phyloP scores from a whole-genome alignment of 2,329 filamentous ascomycete genomes.

The Aspergillus ustus region DNA sequence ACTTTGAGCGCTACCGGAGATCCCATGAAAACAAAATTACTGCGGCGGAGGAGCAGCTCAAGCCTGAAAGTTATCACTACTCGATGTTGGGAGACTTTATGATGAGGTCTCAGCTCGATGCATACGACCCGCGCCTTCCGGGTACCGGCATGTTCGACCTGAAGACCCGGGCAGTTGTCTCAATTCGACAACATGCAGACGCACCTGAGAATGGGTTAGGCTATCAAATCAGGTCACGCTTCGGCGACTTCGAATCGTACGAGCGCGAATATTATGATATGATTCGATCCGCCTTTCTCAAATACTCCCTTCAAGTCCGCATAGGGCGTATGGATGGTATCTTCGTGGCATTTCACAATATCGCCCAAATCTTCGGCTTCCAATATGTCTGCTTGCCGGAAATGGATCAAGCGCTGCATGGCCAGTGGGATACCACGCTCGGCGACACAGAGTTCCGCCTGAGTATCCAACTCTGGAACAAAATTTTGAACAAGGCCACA shows the following conservation, averaged over 20 bases:
- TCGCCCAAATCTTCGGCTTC: constrained; percentile 93
- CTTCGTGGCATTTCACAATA: constrained; percentile 96
- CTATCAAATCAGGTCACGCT: constrained; percentile 80
- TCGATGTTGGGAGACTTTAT: constrained; percentile 84
- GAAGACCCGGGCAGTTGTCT: constrained; percentile 90
- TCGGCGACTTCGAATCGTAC: constrained; percentile 85
- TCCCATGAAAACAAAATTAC: constrained; percentile 69
- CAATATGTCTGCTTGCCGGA: constrained; percentile 88
- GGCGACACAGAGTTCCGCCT: constrained; percentile 86
- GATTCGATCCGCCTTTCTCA: constrained; percentile 91
- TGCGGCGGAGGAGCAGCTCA: constrained; percentile 68
- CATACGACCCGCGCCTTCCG: constrained; percentile 81
- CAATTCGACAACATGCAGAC: constrained; percentile 82
- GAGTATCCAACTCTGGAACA: constrained; percentile 78
- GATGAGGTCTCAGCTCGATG: constrained; percentile 94
- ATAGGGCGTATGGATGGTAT: constrained; percentile 99
- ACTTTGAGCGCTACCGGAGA: constrained; percentile 84
- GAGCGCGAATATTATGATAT: constrained; percentile 97
- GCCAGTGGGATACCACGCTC: constrained; percentile 66
- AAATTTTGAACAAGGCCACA: constrained; percentile 76
- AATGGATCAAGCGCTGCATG: constrained; percentile 90
- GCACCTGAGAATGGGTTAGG: constrained; percentile 76
- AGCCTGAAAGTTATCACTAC: constrained; percentile 83
- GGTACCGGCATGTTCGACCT: constrained; percentile 94
- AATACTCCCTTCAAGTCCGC: constrained; percentile 94